Evolutionary conservation across 2,329 filamentous ascomycete genomes (phyloP), one percentile per base, ranked within the genome.

Genomic region (Dactylonectria estremocensis): DNA sequence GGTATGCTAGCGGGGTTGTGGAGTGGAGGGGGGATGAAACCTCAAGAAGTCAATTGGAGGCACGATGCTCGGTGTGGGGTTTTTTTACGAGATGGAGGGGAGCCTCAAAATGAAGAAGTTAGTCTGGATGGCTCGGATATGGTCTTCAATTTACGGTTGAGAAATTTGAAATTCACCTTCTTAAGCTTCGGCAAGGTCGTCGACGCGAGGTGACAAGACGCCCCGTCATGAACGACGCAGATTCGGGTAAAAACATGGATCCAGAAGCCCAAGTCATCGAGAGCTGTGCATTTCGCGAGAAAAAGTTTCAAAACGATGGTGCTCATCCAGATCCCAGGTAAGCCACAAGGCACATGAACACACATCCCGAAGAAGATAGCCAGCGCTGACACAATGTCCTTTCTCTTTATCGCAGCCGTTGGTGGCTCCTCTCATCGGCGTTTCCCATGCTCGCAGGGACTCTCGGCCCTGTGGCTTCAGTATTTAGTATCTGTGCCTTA

Each of bases 401-500:
- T 46, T n/a, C 24, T 35, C 24, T n/a, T 43, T 9, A 37, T 40
- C 20, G 33, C 65, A 89, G 87, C 64, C 87, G 87, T 20, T 91
- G 88, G 88, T 91, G 89, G 89, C 86, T 91, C 74, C 85, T 88
- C 28, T 89, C 88, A 2, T 88, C 89, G 1, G 89, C 87, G 9
- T 91, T 95, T 69, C 93, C 93, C 35, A 89, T 98, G 77, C 87
- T 96, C 13, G 94, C 95, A 2, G 95, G 94, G 35, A 94, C 95
- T 0, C 87, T 96, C 3, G 94, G 94, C 1, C 95, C 95, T 0
- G 88, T 97, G 10, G 95, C 95, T 3, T 97, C 95, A 66, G 91
- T 96, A 28, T 92, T 96, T 80, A 95, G 92, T 65, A 94, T 97
- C 66, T 94, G 93, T 68, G 93, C 95, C 6, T 85, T 97, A 16